Evolutionary conservation across 768 basidiomycete genomes (phyloP), one percentile per base, ranked within the genome.

Genomic region (Tephrocybe sp.): DNA sequence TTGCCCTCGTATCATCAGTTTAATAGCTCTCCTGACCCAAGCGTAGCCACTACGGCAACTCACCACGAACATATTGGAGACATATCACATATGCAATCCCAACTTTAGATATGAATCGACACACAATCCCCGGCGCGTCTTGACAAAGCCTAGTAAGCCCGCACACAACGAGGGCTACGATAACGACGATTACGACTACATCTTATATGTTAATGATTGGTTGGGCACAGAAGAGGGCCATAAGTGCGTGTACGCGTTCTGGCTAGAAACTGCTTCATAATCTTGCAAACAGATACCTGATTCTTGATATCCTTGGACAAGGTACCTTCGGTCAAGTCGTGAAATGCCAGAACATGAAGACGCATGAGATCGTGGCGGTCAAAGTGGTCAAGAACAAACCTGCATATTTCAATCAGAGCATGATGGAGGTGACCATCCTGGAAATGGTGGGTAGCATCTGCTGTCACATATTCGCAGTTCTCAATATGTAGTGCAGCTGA

Each of bases 351-450:
- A 98, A 99, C 65, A 94, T 97, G 87, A 93, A 94, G 74, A 97
- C 92, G 24, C 94, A 98, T 68, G 95, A 97, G 65, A 91, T 98
- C 47, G 93, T 97, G 37, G 97, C 97, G 19, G 97, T 99, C 53
- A 99, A 98, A 70, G 97, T 99, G 7, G 93, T 99, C 57, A 99
- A 99, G 76, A 99, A 99, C 70, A 99, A 98, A 69, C 97, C 95
- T 4, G 97, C 97, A 0, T 99, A 99, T 73, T 94, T 97, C 69
- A 97, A 98, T 64, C 97, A 99, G 71, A 92, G 89, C 68, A 97
- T 97, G 90, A 99, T 99, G 97, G 97, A 99, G 69, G 95, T 98
- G 22, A 97, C 94, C 1, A 98, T 99, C 53, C 75, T 99, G 38
- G 93, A 98, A 66, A 73, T 98, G 70, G 94, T 94, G 47, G 53